Evolutionary conservation across 2,329 filamentous ascomycete species (phyloP), one percentile per base, ranked within the genome.

Genomic region (Aschersonia sp.): DNA sequence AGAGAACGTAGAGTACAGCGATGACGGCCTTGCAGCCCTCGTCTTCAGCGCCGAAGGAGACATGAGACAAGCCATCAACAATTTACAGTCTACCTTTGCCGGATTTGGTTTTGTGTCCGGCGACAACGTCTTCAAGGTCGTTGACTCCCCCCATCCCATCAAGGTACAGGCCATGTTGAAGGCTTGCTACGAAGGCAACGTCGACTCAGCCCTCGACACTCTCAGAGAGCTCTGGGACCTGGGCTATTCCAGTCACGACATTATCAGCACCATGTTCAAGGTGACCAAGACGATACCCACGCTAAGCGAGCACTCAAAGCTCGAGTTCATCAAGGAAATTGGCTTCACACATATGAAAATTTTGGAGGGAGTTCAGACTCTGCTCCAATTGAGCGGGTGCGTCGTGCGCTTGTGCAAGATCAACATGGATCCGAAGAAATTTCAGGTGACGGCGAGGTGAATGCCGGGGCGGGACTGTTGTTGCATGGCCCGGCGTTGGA

Each of bases 271-370:
- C 52, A 98, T 98, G 92, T 97, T 98, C 73, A 83, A 84, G 60
- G 92, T 98, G 51, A 97, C 92, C 43, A 98, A 97, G 72, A 94
- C 88, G 1, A 88, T 97, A 50, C 85, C 87, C 2, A 87, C 84
- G 1, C 70, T 98, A 49, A 92, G 87, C 55, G 92, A 98, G 67
- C 88, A 97, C 64, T 81, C 88, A 12, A 96, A 96, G 70, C 72
- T 98, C 52, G 90, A 97, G 62, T 98, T 97, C 57, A 94, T 97
- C 68, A 90, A 88, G 68, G 92, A 96, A 68, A 98, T 98, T 65
- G 92, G 92, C 47, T 97, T 97, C 66, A 94, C 92, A 2, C 92
- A 98, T 62, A 98, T 98, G 92, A 89, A 94, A 64, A 90, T 98
- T 48, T 71, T 98, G n/a, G 92, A 98, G 62, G 92, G 92, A 32